phyloP scores from a whole-genome alignment of 768 basidiomycete genomes.

The Leucosporidium creatinivorum region DNA sequence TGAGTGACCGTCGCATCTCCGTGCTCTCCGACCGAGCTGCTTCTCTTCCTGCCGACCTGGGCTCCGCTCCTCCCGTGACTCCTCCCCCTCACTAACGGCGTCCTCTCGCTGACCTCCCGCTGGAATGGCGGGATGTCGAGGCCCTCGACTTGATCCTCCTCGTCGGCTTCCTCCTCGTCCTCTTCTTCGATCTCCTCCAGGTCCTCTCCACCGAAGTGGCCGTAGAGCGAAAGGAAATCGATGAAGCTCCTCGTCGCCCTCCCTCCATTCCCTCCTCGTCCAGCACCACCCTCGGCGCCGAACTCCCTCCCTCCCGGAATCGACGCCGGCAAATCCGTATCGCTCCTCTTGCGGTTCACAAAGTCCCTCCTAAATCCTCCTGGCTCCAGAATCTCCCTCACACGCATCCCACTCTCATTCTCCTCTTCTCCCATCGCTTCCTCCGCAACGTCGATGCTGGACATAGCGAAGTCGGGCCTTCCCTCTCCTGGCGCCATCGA shows the following conservation, averaged over 20 bases:
- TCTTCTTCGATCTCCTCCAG: constrained; percentile 77
- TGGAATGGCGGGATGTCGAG: constrained; percentile 4
- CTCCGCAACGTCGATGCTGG: constrained; percentile 1
- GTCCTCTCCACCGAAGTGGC: constrained; percentile 86
- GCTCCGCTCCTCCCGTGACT: constrained; percentile 11
- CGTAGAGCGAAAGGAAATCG: constrained; percentile 78
- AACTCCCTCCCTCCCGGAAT: background rate
- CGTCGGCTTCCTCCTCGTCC: constrained; percentile 54
- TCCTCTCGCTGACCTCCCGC: constrained; percentile 33
- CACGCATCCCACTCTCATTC: constrained; percentile 4
- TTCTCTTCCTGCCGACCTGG: constrained; percentile 39
- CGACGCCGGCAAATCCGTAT: background rate
- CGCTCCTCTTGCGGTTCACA: constrained; percentile 16
- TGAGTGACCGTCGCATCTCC: constrained; percentile 87
- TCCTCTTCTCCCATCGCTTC: constrained; percentile 3
- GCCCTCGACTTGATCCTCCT: constrained; percentile 47
- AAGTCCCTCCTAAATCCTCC: constrained; percentile 33
- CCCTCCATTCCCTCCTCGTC: background rate
- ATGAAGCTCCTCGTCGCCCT: constrained; percentile 26
- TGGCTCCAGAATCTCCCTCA: constrained; percentile 29
- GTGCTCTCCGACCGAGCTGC: constrained; percentile 56
- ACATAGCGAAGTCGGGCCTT: background rate
- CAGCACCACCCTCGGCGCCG: background rate
- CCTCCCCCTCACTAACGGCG: constrained; percentile 37
- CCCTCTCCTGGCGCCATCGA: background rate